Evolutionary conservation across 106 monocot genomes (phyloP).

Genomic region (Allium sativum): DNA sequence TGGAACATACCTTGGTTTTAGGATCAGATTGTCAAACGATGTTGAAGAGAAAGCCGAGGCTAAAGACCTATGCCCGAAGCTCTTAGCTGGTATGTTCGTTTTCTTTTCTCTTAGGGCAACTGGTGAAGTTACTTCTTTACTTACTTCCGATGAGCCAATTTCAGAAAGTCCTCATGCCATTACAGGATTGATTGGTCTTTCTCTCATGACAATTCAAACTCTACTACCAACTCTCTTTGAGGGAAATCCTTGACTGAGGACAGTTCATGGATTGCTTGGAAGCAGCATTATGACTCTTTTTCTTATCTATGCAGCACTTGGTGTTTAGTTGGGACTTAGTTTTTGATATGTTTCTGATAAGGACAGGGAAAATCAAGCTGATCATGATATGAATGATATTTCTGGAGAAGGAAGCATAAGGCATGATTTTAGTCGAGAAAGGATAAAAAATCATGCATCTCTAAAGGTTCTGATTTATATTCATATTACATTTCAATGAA

Average conservation of each 20-base stretch:
- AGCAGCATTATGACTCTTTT: conserved; percentile 91
- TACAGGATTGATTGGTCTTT: conserved; percentile 56
- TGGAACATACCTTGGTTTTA: conserved; percentile 85
- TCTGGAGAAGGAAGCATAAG: conserved; percentile 89
- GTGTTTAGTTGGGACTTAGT: conserved; percentile 77
- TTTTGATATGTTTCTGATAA: conserved; percentile 43
- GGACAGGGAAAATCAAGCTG: conserved; percentile 37
- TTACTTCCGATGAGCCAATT: conserved; percentile 78
- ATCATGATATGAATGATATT: conserved; percentile 53
- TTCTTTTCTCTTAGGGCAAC: conserved; percentile 78
- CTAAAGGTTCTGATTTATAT: conserved; percentile 48
- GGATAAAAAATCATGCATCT: conserved; percentile 77
- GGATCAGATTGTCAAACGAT: conserved; percentile 80
- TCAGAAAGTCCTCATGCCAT: conserved; percentile 74
- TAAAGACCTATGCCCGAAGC: conserved; percentile 86
- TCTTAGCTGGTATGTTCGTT: conserved; percentile 88
- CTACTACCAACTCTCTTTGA: conserved; percentile 65
- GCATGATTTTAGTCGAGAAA: conserved; percentile 91
- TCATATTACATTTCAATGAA: not conserved
- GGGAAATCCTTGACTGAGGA: conserved; percentile 82
- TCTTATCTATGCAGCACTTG: conserved; percentile 72
- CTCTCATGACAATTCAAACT: conserved; percentile 71
- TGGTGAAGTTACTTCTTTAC: conserved; percentile 70
- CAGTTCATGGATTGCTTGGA: conserved; percentile 74
- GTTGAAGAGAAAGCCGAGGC: conserved; percentile 88